Percentiles rank a stretch among this genome's conserved stretches.
phyloP scores from a whole-genome alignment of 257 asterid genomes.

The Buddleja alternifolia region DNA sequence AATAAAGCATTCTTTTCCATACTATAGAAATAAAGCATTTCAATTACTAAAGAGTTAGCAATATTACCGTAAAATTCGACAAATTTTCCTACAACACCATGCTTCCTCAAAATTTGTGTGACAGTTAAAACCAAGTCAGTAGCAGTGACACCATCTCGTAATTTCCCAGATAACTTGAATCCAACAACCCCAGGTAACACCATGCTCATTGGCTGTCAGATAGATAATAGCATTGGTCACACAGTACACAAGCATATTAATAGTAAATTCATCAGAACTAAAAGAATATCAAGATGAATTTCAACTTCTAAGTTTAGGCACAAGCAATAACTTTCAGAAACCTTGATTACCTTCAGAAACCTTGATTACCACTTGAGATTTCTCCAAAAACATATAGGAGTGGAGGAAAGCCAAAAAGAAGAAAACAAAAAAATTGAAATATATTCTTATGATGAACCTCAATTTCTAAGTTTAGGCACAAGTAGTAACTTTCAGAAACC shows the following conservation, averaged over 20 bases:
- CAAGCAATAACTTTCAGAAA: background rate
- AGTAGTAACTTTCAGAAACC: background rate
- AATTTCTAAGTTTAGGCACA: slow-evolving; percentile 15
- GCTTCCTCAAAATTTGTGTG: slow-evolving; percentile 88
- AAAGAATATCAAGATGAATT: background rate
- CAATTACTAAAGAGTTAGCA: background rate
- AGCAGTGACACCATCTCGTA: slow-evolving; percentile 84
- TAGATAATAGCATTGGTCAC: background rate
- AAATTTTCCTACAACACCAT: slow-evolving; percentile 90
- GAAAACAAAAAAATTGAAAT: too few relatives aligned
- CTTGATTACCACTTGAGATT: too few relatives aligned
- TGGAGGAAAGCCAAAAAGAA: too few relatives aligned
- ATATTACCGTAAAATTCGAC: slow-evolving; percentile 76
- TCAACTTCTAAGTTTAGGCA: slow-evolving; percentile 15
- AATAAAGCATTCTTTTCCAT: background rate
- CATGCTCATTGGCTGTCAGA: slow-evolving; percentile 93
- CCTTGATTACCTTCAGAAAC: too few relatives aligned
- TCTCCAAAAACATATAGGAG: too few relatives aligned
- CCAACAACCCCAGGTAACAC: slow-evolving; percentile 96
- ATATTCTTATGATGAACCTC: too few relatives aligned
- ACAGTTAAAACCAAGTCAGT: slow-evolving; percentile 89
- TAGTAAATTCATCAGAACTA: slow-evolving; percentile 23
- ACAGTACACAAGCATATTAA: background rate
- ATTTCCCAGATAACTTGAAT: slow-evolving; percentile 82
- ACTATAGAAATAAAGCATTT: background rate